A percentile compares a stretch with the other conserved stretches of the same genome.
These are phyloP conservation scores for Magnaporthiopsis incrustans DNA, from an alignment of 2,329 filamentous ascomycete genomes.

Conservation along the genomic window DNA sequence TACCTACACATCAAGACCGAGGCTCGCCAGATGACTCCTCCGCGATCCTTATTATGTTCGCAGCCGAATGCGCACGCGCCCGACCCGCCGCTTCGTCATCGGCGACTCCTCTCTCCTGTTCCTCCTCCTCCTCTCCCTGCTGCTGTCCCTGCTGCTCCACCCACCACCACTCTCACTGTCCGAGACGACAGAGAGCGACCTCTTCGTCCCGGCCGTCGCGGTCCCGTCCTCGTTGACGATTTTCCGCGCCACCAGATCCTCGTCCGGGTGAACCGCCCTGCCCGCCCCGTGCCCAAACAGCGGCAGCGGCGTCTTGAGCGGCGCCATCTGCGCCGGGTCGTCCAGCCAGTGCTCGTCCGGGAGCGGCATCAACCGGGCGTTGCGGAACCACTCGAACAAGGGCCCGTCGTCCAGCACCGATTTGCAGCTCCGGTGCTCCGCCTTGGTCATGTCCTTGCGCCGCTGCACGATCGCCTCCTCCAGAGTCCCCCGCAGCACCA, in stretches of 20 bases:
- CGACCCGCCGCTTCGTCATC: background rate
- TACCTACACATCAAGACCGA: background rate
- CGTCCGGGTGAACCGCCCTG: constrained; percentile 32
- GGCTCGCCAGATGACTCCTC: too few relatives aligned
- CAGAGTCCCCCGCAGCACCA: constrained; percentile 71
- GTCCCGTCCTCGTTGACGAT: background rate
- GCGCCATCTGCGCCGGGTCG: constrained; percentile 39
- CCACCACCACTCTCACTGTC: background rate
- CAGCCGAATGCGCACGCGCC: background rate
- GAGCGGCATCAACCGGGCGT: constrained; percentile 35
- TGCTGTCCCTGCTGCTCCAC: background rate
- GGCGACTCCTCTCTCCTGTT: too few relatives aligned
- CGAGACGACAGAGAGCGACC: background rate
- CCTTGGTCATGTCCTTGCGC: constrained; percentile 65
- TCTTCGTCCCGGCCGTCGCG: background rate
- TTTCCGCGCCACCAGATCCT: constrained; percentile 25
- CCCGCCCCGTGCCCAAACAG: constrained; percentile 46
- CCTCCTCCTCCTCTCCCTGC: background rate
- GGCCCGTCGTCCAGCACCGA: constrained; percentile 48
- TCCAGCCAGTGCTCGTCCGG: constrained; percentile 14
- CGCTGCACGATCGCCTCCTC: constrained; percentile 78
- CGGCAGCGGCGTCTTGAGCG: constrained; percentile 34
- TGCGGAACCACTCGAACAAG: constrained; percentile 51
- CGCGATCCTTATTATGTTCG: too few relatives aligned
- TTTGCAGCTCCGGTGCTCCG: constrained; percentile 48